These are phyloP conservation scores for Diaporthe eres DNA, from an alignment of 2,329 filamentous ascomycete species.

Conservation along the genomic window DNA sequence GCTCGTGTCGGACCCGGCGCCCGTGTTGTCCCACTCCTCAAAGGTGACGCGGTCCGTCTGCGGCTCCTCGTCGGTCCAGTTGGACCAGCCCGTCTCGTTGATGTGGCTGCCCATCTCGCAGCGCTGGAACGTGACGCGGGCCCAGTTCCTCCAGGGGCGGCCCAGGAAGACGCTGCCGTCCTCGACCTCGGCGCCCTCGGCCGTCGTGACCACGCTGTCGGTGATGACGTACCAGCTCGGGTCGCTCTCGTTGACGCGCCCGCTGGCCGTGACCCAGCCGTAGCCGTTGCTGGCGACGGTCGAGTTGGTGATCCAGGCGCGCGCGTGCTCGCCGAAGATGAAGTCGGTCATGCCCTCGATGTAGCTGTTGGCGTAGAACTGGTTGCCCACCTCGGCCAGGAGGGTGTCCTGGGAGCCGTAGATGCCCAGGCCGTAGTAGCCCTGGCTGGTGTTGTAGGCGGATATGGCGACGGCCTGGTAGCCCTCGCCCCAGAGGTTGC, in stretches of 20 bases:
- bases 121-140: slow-evolving; percentile 64
- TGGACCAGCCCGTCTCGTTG: slow-evolving; percentile 64
- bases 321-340: slow-evolving; percentile 69
- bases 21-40: slow-evolving; percentile 66
- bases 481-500: slow-evolving; percentile 61
- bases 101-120: slow-evolving; percentile 61
- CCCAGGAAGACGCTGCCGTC: slow-evolving; percentile 64
- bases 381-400: slow-evolving; percentile 63
- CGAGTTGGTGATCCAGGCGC: slow-evolving; percentile 66
- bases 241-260: slow-evolving; percentile 53
- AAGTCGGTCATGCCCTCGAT: slow-evolving; percentile 72
- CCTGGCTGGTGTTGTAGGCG: slow-evolving; percentile 64
- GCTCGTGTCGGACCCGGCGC: slow-evolving; percentile 62
- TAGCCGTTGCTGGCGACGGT: slow-evolving; percentile 61
- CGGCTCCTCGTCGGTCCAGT: slow-evolving; percentile 58
- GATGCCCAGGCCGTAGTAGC: slow-evolving; percentile 69
- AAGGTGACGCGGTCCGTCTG: slow-evolving; percentile 68
- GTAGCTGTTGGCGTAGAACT: slow-evolving; percentile 66
- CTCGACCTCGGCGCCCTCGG: slow-evolving; percentile 52
- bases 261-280: slow-evolving; percentile 63
- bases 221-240: slow-evolving; percentile 69
- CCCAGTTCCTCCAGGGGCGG: slow-evolving; percentile 65
- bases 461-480: slow-evolving; percentile 67
- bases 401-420: slow-evolving; percentile 71
- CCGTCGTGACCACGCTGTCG: slow-evolving; percentile 60